A percentile compares a stretch with the other conserved stretches of the same genome.
Evolutionary conservation across 164 flowering plant species (phyloP).

Genomic region (Vitis cinerea): DNA sequence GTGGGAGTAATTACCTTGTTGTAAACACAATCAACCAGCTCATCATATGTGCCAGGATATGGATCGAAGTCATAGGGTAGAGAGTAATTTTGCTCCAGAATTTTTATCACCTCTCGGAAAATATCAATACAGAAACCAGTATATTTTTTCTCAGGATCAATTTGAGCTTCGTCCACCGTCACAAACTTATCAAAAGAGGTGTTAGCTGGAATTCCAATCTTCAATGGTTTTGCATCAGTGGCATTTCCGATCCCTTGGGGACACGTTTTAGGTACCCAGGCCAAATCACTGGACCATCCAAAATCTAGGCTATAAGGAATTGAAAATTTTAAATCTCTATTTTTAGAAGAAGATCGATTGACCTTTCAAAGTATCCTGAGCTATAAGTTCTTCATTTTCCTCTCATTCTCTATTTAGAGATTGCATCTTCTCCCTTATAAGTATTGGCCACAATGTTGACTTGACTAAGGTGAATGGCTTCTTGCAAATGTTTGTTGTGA

Average conservation of each 20-base stretch:
- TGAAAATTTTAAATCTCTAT: too few relatives aligned
- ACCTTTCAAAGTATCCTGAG: too few relatives aligned
- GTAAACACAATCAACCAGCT: slow-evolving; percentile 28
- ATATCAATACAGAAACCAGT: slow-evolving; percentile 57
- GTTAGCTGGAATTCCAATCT: slow-evolving; percentile 49
- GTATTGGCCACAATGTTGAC: too few relatives aligned
- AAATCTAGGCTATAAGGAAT: background rate
- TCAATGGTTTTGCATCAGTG: slow-evolving; percentile 26
- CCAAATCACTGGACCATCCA: slow-evolving; percentile 30
- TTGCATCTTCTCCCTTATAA: too few relatives aligned
- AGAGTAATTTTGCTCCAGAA: slow-evolving; percentile 27
- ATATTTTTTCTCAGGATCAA: too few relatives aligned
- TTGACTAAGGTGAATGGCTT: too few relatives aligned
- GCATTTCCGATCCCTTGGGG: slow-evolving; percentile 58
- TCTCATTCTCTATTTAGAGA: too few relatives aligned
- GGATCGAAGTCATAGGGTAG: slow-evolving; percentile 27
- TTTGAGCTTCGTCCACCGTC: slow-evolving; percentile 16
- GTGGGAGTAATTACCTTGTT: slow-evolving; percentile 30
- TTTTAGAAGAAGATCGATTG: too few relatives aligned
- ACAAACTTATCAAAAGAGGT: slow-evolving; percentile 42
- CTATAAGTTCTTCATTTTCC: too few relatives aligned
- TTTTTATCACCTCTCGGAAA: slow-evolving; percentile 26
- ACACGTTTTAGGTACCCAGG: slow-evolving; percentile 21
- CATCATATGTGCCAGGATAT: slow-evolving; percentile 32
- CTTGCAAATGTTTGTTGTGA: too few relatives aligned